These are phyloP conservation scores for Jacaranda mimosifolia DNA, from an alignment of 257 asterid species.

Conservation along the genomic window DNA sequence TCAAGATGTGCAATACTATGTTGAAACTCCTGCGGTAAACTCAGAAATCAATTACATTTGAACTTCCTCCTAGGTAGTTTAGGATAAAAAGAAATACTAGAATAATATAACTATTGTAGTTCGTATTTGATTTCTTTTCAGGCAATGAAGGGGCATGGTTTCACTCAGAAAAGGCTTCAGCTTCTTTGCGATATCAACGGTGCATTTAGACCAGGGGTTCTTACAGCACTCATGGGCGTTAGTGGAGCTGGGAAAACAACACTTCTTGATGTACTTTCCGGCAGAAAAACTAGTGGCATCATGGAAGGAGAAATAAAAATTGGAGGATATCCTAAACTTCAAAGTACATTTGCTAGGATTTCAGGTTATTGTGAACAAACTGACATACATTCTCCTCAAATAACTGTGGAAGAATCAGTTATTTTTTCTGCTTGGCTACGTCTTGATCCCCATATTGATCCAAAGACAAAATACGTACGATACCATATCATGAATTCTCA, in stretches of 20 bases:
- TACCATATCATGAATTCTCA: constrained; percentile 1
- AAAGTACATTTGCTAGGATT: constrained; percentile 59
- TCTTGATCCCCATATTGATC: constrained; percentile 50
- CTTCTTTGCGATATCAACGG: constrained; percentile 57
- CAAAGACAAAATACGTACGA: constrained; percentile 53
- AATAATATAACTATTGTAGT: neutral
- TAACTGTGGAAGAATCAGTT: constrained; percentile 63
- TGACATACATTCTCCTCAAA: constrained; percentile 66
- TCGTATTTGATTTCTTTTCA: constrained; percentile 30
- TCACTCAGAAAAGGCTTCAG: constrained; percentile 46
- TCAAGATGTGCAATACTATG: constrained; percentile 60
- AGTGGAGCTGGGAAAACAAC: constrained; percentile 76
- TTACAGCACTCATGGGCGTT: constrained; percentile 72
- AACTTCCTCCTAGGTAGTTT: neutral
- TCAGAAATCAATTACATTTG: neutral
- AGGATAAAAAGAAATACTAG: constrained; percentile 8
- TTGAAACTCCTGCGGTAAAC: constrained; percentile 59
- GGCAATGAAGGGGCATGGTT: constrained; percentile 61
- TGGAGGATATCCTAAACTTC: constrained; percentile 67
- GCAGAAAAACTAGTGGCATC: constrained; percentile 60
- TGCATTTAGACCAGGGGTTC: constrained; percentile 60
- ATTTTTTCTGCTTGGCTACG: constrained; percentile 68
- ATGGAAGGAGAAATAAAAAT: constrained; percentile 60
- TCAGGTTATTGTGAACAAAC: constrained; percentile 66
- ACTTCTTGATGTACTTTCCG: constrained; percentile 67